Percentiles rank a stretch among this genome's conserved stretches.
Conservation (phyloP, 106 monocot species). For the Dendrobium huoshanense region DNA sequence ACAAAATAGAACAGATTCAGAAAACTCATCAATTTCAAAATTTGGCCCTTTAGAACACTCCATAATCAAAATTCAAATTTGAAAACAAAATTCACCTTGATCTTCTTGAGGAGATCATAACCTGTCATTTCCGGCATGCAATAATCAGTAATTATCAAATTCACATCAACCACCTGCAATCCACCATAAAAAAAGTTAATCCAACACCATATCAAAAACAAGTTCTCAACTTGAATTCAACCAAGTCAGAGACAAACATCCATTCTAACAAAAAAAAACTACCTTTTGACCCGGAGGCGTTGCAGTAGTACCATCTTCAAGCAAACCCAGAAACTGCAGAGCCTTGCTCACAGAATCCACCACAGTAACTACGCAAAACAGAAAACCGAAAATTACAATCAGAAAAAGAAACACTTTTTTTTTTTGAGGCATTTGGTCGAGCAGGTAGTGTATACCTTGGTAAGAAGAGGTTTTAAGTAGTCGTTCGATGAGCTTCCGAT, state of each 20-base stretch:
- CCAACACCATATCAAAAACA: background rate
- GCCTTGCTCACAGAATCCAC: slow-evolving; percentile 76
- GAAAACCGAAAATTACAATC: background rate
- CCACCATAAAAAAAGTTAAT: background rate
- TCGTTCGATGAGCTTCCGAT: slow-evolving; percentile 68
- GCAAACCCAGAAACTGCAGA: slow-evolving; percentile 52
- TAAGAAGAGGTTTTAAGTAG: slow-evolving; percentile 65
- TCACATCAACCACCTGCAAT: slow-evolving; percentile 65
- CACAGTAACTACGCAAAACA: slow-evolving; percentile 34
- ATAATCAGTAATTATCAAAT: slow-evolving; percentile 70
- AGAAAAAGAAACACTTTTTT: slow-evolving; percentile 1
- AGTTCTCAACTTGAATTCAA: background rate
- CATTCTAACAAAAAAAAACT: background rate
- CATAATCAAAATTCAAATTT: background rate
- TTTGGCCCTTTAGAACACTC: background rate
- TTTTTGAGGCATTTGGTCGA: background rate
- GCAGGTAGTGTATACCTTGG: slow-evolving; percentile 30
- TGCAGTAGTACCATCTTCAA: slow-evolving; percentile 21
- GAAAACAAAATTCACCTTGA: slow-evolving; percentile 37
- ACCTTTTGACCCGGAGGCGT: slow-evolving; percentile 19
- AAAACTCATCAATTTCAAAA: slow-evolving; percentile 3
- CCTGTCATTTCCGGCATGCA: slow-evolving; percentile 93
- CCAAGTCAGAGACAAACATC: background rate
- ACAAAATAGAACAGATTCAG: background rate
- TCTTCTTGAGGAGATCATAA: slow-evolving; percentile 75